Evolutionary conservation across 2,329 filamentous ascomycete species (phyloP).

Genomic region (Calonectria crousiana): DNA sequence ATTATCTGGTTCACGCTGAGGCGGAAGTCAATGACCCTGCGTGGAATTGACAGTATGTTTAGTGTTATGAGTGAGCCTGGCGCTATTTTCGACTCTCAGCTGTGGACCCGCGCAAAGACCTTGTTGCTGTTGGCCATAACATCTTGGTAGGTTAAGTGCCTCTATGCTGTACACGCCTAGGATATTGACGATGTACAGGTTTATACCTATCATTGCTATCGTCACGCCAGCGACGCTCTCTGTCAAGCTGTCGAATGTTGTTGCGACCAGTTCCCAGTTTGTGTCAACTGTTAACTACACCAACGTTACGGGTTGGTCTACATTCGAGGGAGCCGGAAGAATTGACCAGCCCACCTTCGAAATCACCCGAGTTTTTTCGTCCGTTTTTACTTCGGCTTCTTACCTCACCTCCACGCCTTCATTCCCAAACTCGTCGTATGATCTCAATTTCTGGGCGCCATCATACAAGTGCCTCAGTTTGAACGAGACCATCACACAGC

Average conservation of each 20-base stretch:
- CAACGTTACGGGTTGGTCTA: not conserved
- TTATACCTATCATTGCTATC: not conserved
- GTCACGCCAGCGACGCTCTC: not conserved
- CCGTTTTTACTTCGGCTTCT: not conserved
- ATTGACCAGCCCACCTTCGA: not conserved
- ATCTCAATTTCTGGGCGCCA: not conserved
- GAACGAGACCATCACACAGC: not conserved
- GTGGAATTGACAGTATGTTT: conserved; percentile 1
- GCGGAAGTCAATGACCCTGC: not conserved
- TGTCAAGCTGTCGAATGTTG: not conserved
- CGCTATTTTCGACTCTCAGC: not conserved
- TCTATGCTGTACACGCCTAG: not conserved
- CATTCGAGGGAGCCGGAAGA: not conserved
- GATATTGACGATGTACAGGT: not conserved
- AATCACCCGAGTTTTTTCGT: not conserved
- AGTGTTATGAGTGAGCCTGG: not conserved
- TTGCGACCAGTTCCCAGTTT: not conserved
- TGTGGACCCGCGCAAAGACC: not conserved
- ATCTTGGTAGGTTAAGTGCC: not conserved
- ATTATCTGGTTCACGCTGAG: not conserved
- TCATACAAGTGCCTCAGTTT: not conserved
- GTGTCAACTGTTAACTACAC: not conserved
- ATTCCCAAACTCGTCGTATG: not conserved
- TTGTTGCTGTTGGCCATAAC: not conserved
- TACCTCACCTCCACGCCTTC: not conserved